A percentile compares a stretch with the other conserved stretches of the same genome.
phyloP scores from a whole-genome alignment of 177 flowering plant genomes.

The Vitis hybrid region DNA sequence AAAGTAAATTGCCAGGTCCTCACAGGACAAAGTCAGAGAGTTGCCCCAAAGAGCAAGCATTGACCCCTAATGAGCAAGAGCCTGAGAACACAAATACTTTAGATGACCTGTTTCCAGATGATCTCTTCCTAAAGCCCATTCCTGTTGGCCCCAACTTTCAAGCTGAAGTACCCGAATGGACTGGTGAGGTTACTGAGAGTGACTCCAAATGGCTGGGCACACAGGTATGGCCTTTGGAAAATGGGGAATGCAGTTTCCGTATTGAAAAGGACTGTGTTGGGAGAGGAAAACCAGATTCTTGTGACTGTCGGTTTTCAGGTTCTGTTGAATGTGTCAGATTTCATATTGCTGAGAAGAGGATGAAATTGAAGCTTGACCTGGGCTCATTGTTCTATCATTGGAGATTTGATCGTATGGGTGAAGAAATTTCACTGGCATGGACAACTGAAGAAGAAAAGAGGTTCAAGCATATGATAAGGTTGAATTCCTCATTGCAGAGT shows the following conservation, averaged over 20 bases:
- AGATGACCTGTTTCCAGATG: slow-evolving; percentile 14
- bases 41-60: slow-evolving; percentile 10
- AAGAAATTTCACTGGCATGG: slow-evolving; percentile 86
- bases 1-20: slow-evolving; percentile 10
- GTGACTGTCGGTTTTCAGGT: slow-evolving; percentile 62
- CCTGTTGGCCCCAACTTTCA: slow-evolving; percentile 63
- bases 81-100: slow-evolving; percentile 3
- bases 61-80: slow-evolving; percentile 7
- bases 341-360: slow-evolving; percentile 75
- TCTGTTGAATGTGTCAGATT: slow-evolving; percentile 72
- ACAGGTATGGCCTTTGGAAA: slow-evolving; percentile 47
- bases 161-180: slow-evolving; percentile 78
- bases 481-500: slow-evolving; percentile 26
- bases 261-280: slow-evolving; percentile 27
- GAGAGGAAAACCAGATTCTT: slow-evolving; percentile 52
- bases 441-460: slow-evolving; percentile 64
- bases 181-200: slow-evolving; percentile 45
- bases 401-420: slow-evolving; percentile 83
- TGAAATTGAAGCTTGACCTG: slow-evolving; percentile 61
- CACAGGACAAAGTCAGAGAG: slow-evolving; percentile 16
- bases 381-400: slow-evolving; percentile 60
- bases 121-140: slow-evolving; percentile 24
- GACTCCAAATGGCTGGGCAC: slow-evolving; percentile 89
- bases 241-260: not conserved
- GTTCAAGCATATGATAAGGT: slow-evolving; percentile 52